phyloP scores from a whole-genome alignment of 2,329 filamentous ascomycete genomes.

The Diaporthe citrichinensis region DNA sequence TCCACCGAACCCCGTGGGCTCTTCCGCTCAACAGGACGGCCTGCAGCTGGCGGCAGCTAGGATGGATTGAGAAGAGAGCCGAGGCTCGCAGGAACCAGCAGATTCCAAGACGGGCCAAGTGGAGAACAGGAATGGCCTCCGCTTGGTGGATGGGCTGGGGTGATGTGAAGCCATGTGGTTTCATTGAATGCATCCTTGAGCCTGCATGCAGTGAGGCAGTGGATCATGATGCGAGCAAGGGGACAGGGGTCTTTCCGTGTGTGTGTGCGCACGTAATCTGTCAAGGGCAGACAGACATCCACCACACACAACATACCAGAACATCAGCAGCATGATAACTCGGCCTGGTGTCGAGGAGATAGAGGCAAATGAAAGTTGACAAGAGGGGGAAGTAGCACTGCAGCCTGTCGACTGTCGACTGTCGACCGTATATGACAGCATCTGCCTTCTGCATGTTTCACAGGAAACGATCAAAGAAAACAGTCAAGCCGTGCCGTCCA shows the following conservation, averaged over 20 bases:
- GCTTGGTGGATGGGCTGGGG: slow-evolving; percentile 22
- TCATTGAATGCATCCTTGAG: slow-evolving; percentile 30
- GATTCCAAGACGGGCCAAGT: slow-evolving; percentile 26
- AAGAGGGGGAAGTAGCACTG: neutral
- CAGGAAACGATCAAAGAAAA: neutral
- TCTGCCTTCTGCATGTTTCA: slow-evolving; percentile 28
- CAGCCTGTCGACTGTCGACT: neutral
- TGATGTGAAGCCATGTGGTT: slow-evolving; percentile 24
- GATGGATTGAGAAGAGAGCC: slow-evolving; percentile 25
- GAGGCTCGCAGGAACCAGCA: slow-evolving; percentile 27
- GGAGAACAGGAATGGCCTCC: slow-evolving; percentile 26
- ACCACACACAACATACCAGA: no score
- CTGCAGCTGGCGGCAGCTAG: slow-evolving; percentile 29
- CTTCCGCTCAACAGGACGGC: slow-evolving; percentile 11
- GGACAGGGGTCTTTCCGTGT: neutral
- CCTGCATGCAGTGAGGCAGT: slow-evolving; percentile 18
- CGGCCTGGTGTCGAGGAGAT: neutral
- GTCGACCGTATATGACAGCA: no score
- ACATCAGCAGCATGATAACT: neutral
- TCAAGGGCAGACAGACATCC: neutral
- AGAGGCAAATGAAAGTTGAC: neutral
- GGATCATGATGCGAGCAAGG: slow-evolving; percentile 14
- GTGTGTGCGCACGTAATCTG: neutral
- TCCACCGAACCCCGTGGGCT: slow-evolving; percentile 3
- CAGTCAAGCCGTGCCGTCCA: slow-evolving; percentile 3